These are phyloP conservation scores for Blastocystis sp. DNA, from an alignment of 352 stramenopile species.

Conservation along the genomic window DNA sequence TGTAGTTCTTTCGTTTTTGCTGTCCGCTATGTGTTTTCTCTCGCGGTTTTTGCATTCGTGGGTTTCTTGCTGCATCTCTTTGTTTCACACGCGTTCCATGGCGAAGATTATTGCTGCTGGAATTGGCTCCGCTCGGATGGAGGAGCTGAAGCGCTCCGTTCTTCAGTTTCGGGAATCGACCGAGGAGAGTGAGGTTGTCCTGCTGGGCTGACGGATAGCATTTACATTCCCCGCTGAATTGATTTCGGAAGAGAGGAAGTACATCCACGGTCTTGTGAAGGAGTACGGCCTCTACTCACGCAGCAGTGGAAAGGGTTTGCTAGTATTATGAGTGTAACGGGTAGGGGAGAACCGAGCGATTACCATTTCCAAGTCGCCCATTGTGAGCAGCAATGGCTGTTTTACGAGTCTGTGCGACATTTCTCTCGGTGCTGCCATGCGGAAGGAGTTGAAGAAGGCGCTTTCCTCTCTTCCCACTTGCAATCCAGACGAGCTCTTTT, in stretches of 20 bases:
- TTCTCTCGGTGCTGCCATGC: neutral
- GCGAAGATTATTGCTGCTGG: neutral
- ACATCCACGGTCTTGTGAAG: neutral
- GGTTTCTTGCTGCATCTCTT: neutral
- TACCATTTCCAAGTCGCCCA: neutral
- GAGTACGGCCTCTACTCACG: neutral
- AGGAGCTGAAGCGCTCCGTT: neutral
- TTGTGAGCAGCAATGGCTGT: neutral
- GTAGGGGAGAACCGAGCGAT: neutral
- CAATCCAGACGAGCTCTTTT: neutral
- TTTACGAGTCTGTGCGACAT: neutral
- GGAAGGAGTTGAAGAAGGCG: neutral
- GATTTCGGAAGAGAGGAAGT: neutral
- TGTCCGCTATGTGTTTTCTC: neutral
- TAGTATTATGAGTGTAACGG: neutral
- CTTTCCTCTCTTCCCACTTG: neutral
- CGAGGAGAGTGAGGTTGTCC: neutral
- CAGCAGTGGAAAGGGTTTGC: neutral
- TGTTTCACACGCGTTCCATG: neutral
- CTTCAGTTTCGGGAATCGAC: neutral
- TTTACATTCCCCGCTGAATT: neutral
- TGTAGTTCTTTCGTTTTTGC: neutral
- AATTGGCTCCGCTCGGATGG: neutral
- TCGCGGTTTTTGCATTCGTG: neutral
- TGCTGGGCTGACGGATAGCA: neutral